Conservation (phyloP, 371 early-diverging fungal species). For the Entomophthora muscae region DNA sequence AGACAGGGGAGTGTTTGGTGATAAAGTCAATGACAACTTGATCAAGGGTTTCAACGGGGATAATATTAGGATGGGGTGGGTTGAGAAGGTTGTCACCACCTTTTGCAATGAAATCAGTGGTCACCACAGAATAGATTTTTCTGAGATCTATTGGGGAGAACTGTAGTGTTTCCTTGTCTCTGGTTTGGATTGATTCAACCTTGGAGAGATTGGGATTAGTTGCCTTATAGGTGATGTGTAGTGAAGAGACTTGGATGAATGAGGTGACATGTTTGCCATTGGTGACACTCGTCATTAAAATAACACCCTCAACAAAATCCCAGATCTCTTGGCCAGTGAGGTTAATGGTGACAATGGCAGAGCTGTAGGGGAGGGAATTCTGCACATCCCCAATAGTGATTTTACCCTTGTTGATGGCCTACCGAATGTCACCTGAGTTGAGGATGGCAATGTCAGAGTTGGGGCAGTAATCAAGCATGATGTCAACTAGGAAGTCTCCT, state of each 20-base stretch:
- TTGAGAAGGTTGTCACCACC: conserved; percentile 36
- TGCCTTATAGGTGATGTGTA: conserved; percentile 9
- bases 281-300: conserved; percentile 10
- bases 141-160: conserved; percentile 14
- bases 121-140: conserved; percentile 23
- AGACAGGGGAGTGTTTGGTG: conserved; percentile 8
- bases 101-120: too few relatives aligned
- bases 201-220: conserved; percentile 2
- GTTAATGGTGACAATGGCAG: conserved; percentile 19
- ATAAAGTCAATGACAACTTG: conserved; percentile 18
- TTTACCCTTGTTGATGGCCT: conserved; percentile 22
- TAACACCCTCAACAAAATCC: conserved; percentile 20
- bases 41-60: conserved; percentile 15
- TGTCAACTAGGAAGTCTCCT: conserved; percentile 32
- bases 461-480: conserved; percentile 18
- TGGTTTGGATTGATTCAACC: conserved; percentile 8
- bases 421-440: conserved; percentile 38
- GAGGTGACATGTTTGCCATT: conserved; percentile 17
- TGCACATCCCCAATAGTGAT: conserved; percentile 28
- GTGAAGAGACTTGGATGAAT: conserved; percentile 18
- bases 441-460: conserved; percentile 21
- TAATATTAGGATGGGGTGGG: conserved; percentile 2
- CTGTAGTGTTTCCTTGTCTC: not conserved
- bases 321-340: conserved; percentile 24
- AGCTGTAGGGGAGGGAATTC: conserved; percentile 35